Evolutionary conservation across 345 rosid species (phyloP).

Genomic region (Camelina sativa): DNA sequence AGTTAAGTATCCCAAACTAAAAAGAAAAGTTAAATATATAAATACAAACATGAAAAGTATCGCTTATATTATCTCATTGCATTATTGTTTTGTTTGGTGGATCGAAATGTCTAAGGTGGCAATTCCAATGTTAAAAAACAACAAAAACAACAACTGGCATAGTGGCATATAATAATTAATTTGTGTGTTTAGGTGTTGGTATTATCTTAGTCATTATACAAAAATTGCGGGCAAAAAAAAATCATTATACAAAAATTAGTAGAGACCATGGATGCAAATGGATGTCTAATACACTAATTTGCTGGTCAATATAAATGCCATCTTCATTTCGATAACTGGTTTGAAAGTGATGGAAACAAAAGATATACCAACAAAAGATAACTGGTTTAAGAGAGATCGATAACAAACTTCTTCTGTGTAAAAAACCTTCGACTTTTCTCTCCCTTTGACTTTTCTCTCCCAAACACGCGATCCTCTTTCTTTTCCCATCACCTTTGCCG

Average conservation of each 20-base stretch:
- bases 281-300: background rate
- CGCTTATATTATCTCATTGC: background rate
- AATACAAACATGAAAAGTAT: background rate
- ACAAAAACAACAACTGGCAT: background rate
- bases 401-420: no score
- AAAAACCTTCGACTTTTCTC: no score
- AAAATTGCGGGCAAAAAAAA: no score
- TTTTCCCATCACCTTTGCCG: no score
- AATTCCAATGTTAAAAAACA: conserved; percentile 3
- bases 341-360: background rate
- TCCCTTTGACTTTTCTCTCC: no score
- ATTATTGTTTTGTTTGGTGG: conserved; percentile 15
- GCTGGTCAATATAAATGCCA: background rate
- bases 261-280: no score
- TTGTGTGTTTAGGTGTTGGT: background rate
- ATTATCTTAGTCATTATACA: background rate
- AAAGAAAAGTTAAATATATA: no score
- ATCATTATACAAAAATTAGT: no score
- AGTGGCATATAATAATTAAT: background rate
- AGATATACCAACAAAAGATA: background rate
- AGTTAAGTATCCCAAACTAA: conserved; percentile 23
- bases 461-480: no score
- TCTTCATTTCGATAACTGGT: no score
- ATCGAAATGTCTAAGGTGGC: background rate
- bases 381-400: no score